Base-by-base conservation (phyloP, 306 rosid genomes). In the Dryas drummondii region DNA sequence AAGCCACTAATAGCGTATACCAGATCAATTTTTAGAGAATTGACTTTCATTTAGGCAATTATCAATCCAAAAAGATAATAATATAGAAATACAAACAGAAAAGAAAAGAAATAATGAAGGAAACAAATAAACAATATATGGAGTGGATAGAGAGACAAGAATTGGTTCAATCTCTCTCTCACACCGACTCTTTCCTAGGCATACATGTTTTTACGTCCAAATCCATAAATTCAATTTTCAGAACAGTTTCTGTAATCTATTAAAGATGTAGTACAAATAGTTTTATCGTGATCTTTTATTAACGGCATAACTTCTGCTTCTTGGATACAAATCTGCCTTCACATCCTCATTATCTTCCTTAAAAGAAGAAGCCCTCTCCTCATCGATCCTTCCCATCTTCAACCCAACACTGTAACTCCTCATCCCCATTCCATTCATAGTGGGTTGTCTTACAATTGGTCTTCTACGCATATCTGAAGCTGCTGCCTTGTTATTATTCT, bases 351-450 rank as follows among this genome's bases (percentile, higher is more conserved):
- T 56, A 49, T 86, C 83, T 64, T 86, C 85, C 72, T 79, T 73
- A 82, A 84, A 88, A 68, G 17, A 70, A 79, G 86, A 84, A 67
- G 86, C 83, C 56, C 47, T 83, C 22, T 88, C 90, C 66, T 84
- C 93, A 27, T 88, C 93, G 64, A 88, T 86, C 68, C 78, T 81
- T 50, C 60, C 82, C 79, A 84, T 85, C 46, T 81, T 85, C 80
- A 84, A 40, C 62, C 78, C 83, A 57, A 75, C 81, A 59, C 82
- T 72, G 17, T 67, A 83, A 15, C 75, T 78, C 80, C 76, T 80
- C 74, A 71, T 41, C 80, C 58, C 78, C 80, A 47, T 81, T 45
- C 71, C 77, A 57, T 46, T 77, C 40, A 12, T 41, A 22, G 14
- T n/a, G 0, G 49, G 41, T 9, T 61, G 47, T 50, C 47, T 67